Conservation (phyloP, 257 asterid genomes). For the Fraxinus cuspidata region DNA sequence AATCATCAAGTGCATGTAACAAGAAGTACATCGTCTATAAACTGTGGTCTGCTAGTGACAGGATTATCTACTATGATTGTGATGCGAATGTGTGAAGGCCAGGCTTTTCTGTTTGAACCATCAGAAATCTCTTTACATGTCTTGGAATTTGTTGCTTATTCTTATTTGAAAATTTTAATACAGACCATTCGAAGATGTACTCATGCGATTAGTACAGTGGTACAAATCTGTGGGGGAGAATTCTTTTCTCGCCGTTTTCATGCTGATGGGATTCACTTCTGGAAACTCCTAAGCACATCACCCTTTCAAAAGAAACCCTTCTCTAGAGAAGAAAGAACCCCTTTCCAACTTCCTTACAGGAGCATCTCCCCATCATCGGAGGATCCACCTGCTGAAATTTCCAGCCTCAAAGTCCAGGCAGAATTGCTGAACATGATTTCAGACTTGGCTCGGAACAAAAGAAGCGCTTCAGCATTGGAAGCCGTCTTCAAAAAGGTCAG, state of each 20-base stretch:
- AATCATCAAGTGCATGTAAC: neutral
- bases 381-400: conserved; percentile 59
- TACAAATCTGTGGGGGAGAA: conserved; percentile 83
- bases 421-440: conserved; percentile 74
- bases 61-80: neutral
- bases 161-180: conserved; percentile 14
- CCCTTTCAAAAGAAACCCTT: conserved; percentile 70
- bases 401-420: conserved; percentile 74
- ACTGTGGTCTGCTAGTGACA: neutral
- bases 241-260: conserved; percentile 91
- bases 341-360: conserved; percentile 77
- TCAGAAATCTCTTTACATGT: neutral
- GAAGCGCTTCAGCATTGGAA: conserved; percentile 67
- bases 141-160: conserved; percentile 6
- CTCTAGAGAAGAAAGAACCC: conserved; percentile 46
- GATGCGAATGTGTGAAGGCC: neutral
- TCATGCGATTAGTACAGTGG: conserved; percentile 50
- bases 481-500: conserved; percentile 73
- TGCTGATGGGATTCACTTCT: conserved; percentile 72
- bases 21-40: neutral
- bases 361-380: conserved; percentile 44
- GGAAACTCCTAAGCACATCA: conserved; percentile 78
- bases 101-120: neutral
- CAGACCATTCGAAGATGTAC: conserved; percentile 80
- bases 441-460: conserved; percentile 52